Conservation (phyloP, 2,329 filamentous ascomycete genomes). For the Nothomitra cinnamomea region DNA sequence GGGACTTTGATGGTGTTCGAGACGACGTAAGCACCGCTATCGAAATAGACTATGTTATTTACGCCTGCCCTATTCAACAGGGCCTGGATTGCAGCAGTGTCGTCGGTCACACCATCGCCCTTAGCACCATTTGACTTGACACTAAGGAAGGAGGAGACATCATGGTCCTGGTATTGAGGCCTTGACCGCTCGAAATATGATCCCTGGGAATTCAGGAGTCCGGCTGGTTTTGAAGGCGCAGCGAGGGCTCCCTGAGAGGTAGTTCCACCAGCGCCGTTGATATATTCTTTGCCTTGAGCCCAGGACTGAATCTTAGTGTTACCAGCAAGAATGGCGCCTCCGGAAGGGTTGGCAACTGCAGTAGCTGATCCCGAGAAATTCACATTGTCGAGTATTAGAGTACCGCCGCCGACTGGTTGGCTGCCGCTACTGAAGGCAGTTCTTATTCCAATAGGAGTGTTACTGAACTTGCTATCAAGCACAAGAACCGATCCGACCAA, state of each 20-base stretch:
- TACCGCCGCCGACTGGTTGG: slow-evolving; percentile 55
- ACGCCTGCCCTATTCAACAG: slow-evolving; percentile 45
- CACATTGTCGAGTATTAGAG: slow-evolving; percentile 75
- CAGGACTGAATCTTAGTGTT: slow-evolving; percentile 54
- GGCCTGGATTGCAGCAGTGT: slow-evolving; percentile 69
- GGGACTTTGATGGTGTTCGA: slow-evolving; percentile 42
- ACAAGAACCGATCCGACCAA: slow-evolving; percentile 75
- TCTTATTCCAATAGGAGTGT: slow-evolving; percentile 59
- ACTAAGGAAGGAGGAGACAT: slow-evolving; percentile 57
- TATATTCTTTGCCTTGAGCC: slow-evolving; percentile 65
- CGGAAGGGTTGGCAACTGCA: slow-evolving; percentile 44
- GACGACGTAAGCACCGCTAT: slow-evolving; percentile 46
- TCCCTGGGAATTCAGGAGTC: slow-evolving; percentile 46
- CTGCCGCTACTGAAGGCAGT: slow-evolving; percentile 52
- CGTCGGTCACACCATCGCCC: slow-evolving; percentile 76
- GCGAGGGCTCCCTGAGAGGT: slow-evolving; percentile 41
- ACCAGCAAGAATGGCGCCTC: slow-evolving; percentile 48
- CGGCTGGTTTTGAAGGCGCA: slow-evolving; percentile 43
- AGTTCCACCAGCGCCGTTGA: slow-evolving; percentile 25
- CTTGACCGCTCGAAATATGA: slow-evolving; percentile 70
- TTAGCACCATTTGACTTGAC: slow-evolving; percentile 70
- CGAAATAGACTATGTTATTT: slow-evolving; percentile 46
- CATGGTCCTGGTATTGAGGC: slow-evolving; percentile 64
- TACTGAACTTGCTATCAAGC: slow-evolving; percentile 61
- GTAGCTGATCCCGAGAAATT: slow-evolving; percentile 56